Evolutionary conservation across 2,329 filamentous ascomycete genomes (phyloP).

Genomic region (Endothia cerciana): DNA sequence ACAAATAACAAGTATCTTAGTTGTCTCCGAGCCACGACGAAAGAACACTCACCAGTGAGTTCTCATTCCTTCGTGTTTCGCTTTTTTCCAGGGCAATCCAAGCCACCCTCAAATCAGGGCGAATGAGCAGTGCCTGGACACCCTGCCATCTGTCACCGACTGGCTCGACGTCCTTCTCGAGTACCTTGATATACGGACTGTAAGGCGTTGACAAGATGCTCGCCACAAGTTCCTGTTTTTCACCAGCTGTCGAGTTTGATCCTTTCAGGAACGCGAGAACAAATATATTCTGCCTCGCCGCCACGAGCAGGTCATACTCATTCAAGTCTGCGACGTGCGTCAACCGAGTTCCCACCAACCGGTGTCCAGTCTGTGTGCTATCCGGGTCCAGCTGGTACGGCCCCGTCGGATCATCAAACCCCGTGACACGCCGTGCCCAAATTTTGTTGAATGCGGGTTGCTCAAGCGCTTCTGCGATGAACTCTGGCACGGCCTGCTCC

Average conservation of each 20-base stretch:
- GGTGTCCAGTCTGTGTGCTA: neutral
- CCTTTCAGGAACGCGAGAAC: constrained; percentile 7
- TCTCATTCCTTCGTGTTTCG: neutral
- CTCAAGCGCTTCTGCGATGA: constrained; percentile 19
- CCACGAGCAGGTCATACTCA: constrained; percentile 5
- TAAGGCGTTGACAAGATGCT: neutral
- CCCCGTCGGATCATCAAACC: constrained; percentile 23
- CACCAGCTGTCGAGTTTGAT: neutral
- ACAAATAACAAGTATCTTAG: neutral
- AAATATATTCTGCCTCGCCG: constrained; percentile 23
- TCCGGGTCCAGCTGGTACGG: constrained; percentile 11
- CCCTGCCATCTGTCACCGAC: constrained; percentile 17
- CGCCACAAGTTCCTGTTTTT: neutral
- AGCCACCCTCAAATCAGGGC: constrained; percentile 26
- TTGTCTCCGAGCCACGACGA: constrained; percentile 22
- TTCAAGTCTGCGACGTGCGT: constrained; percentile 14
- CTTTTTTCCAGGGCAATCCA: constrained; percentile 19
- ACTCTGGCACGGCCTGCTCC: constrained; percentile 15
- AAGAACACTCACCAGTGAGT: neutral
- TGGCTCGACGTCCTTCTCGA: neutral
- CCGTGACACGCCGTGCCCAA: constrained; percentile 20
- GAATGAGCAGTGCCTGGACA: constrained; percentile 17
- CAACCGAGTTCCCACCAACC: constrained; percentile 16
- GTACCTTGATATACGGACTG: neutral
- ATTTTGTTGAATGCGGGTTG: constrained; percentile 16